Evolutionary conservation across 768 basidiomycete genomes (phyloP).

Genomic region (Artomyces pyxidatus): DNA sequence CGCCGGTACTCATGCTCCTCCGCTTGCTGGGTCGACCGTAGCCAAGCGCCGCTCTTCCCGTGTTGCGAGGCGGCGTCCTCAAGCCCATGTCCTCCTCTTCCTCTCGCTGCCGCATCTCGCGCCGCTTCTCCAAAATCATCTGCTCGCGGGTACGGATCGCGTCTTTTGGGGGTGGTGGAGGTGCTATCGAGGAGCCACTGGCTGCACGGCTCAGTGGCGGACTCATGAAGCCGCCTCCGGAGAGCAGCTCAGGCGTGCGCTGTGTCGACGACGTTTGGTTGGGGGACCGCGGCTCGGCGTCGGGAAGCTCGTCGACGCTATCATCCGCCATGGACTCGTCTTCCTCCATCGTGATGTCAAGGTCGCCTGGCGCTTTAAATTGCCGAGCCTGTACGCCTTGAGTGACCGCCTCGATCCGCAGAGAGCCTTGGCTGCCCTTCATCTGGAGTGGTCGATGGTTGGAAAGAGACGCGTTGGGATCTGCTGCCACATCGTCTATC

Average conservation of each 20-base stretch:
- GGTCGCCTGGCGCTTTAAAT: conserved; percentile 22
- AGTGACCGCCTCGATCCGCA: conserved; percentile 24
- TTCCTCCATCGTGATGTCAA: conserved; percentile 26
- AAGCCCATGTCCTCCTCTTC: conserved; percentile 33
- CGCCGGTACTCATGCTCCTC: conserved; percentile 74
- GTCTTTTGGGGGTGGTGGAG: conserved; percentile 51
- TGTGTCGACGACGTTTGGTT: conserved; percentile 1
- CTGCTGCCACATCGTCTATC: conserved; percentile 26
- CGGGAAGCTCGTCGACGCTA: conserved; percentile 9
- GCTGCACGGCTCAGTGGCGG: conserved; percentile 29
- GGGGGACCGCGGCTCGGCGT: conserved; percentile 2
- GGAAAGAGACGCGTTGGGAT: conserved; percentile 5
- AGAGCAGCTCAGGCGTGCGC: conserved; percentile 13
- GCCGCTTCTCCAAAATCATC: conserved; percentile 61
- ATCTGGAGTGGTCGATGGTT: conserved; percentile 11
- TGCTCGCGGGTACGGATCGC: conserved; percentile 60
- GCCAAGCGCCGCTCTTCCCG: conserved; percentile 13
- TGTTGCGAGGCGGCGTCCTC: conserved; percentile 26
- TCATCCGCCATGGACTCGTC: conserved; percentile 21
- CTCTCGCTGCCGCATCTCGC: conserved; percentile 51
- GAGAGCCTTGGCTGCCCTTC: conserved; percentile 13
- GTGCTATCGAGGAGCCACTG: conserved; percentile 35
- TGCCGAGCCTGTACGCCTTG: conserved; percentile 26
- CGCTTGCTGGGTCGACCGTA: conserved; percentile 43
- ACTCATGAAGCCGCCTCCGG: conserved; percentile 12